Conservation (phyloP, 129 eudicot species). For the Ambrosia trifida region DNA sequence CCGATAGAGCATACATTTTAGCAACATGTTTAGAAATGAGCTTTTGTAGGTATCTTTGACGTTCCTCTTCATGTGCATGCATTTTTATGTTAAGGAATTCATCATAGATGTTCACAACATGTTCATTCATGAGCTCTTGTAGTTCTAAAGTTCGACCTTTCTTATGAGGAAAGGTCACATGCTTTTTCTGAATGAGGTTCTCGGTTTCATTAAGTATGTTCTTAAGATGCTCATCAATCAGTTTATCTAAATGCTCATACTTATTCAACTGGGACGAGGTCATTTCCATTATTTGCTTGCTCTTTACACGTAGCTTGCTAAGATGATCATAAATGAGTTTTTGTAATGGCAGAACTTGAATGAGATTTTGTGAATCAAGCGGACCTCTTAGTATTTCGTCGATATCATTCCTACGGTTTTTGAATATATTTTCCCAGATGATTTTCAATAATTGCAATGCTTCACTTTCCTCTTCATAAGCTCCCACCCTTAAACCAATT, state of each 20-base stretch:
- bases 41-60: too few relatives aligned
- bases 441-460: background rate
- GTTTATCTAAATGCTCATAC: background rate
- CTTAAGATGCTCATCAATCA: background rate
- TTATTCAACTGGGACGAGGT: too few relatives aligned
- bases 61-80: too few relatives aligned
- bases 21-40: too few relatives aligned
- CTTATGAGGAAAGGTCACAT: too few relatives aligned
- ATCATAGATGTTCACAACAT: background rate
- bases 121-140: background rate
- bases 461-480: background rate
- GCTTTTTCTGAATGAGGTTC: too few relatives aligned
- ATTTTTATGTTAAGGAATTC: too few relatives aligned
- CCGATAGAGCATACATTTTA: too few relatives aligned
- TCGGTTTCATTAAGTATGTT: background rate
- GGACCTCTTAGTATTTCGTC: conserved; percentile 4
- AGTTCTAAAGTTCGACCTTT: background rate
- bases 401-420: background rate
- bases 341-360: conserved; percentile 18
- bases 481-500: background rate
- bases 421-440: background rate
- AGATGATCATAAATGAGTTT: conserved; percentile 19
- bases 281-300: conserved; percentile 3
- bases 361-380: background rate
- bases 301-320: conserved; percentile 5